A percentile compares a stretch with the other conserved stretches of the same genome.
These are phyloP conservation scores for Trichoderma asperelloides DNA, from an alignment of 495 filamentous ascomycete genomes.

Conservation along the genomic window DNA sequence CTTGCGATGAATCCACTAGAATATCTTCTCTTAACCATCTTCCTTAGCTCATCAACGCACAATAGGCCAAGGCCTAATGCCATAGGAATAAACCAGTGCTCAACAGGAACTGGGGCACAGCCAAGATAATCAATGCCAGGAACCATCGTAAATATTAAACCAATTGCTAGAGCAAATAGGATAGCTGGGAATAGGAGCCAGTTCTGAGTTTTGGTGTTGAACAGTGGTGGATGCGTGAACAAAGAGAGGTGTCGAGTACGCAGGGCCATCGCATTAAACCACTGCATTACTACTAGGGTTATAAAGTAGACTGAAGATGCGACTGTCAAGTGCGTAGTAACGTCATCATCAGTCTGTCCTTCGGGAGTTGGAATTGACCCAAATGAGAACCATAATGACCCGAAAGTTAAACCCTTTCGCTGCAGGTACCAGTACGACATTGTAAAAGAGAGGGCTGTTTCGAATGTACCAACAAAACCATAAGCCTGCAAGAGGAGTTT, in stretches of 20 bases:
- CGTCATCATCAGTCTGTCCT: conserved; percentile 21
- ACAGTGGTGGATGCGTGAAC: conserved; percentile 54
- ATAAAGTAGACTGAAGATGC: conserved; percentile 65
- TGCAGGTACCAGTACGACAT: conserved; percentile 61
- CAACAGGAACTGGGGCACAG: conserved; percentile 49
- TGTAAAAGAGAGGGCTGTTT: conserved; percentile 50
- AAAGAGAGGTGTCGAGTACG: conserved; percentile 56
- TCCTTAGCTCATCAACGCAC: conserved; percentile 49
- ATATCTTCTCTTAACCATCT: conserved; percentile 41
- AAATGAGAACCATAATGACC: conserved; percentile 50
- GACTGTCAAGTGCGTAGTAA: conserved; percentile 42
- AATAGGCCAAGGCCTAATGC: conserved; percentile 53
- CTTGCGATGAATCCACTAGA: conserved; percentile 36
- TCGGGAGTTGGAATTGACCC: conserved; percentile 37
- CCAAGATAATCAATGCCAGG: conserved; percentile 46
- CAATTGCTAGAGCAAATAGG: conserved; percentile 50
- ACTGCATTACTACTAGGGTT: conserved; percentile 64
- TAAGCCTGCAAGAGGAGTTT: conserved; percentile 56
- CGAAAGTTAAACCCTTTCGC: conserved; percentile 48
- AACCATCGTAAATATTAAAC: conserved; percentile 55
- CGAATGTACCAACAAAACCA: conserved; percentile 51
- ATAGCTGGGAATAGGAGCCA: conserved; percentile 57
- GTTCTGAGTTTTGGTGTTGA: conserved; percentile 50
- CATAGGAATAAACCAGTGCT: conserved; percentile 58
- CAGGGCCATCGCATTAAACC: conserved; percentile 57